These are phyloP conservation scores for Wickerhamiella azymoides DNA, from an alignment of 805 yeast species.

Conservation along the genomic window DNA sequence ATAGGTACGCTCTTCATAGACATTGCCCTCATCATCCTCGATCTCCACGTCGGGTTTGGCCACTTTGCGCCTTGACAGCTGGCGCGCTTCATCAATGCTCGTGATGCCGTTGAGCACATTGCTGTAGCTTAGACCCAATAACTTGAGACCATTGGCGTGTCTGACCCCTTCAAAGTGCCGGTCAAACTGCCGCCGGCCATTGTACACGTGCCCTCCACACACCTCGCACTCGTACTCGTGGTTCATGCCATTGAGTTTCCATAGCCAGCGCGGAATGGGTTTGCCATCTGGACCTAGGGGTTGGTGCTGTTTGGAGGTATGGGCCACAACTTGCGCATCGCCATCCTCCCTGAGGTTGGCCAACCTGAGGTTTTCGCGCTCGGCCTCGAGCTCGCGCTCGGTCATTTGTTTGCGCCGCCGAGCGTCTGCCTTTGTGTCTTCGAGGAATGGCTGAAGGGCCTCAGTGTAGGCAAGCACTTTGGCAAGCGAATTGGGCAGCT, in stretches of 20 bases:
- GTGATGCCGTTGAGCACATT: conserved; percentile 49
- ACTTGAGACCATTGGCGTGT: conserved; percentile 60
- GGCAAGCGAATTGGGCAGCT: background rate
- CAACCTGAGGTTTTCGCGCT: conserved; percentile 32
- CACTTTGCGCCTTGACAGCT: conserved; percentile 30
- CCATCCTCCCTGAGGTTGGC: conserved; percentile 12
- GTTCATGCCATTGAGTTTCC: conserved; percentile 75
- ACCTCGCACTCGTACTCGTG: conserved; percentile 65
- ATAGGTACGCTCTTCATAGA: conserved; percentile 71
- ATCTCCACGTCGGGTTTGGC: conserved; percentile 54
- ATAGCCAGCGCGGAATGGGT: conserved; percentile 90
- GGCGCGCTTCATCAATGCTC: conserved; percentile 49
- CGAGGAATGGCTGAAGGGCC: conserved; percentile 30
- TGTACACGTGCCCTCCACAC: conserved; percentile 61
- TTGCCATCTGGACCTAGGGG: conserved; percentile 81
- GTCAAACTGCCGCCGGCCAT: conserved; percentile 59
- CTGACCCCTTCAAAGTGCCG: conserved; percentile 60
- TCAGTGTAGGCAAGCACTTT: conserved; percentile 13
- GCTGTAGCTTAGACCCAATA: conserved; percentile 54
- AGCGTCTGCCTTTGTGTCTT: conserved; percentile 42
- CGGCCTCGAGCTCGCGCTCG: conserved; percentile 41
- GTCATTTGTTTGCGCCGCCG: conserved; percentile 59
- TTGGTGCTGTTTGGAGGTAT: conserved; percentile 13
- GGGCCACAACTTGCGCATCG: conserved; percentile 24
- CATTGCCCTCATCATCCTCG: conserved; percentile 89